Percentiles rank a stretch among this genome's conserved stretches.
Evolutionary conservation across 345 rosid genomes (phyloP).

Genomic region (Gossypium raimondii): DNA sequence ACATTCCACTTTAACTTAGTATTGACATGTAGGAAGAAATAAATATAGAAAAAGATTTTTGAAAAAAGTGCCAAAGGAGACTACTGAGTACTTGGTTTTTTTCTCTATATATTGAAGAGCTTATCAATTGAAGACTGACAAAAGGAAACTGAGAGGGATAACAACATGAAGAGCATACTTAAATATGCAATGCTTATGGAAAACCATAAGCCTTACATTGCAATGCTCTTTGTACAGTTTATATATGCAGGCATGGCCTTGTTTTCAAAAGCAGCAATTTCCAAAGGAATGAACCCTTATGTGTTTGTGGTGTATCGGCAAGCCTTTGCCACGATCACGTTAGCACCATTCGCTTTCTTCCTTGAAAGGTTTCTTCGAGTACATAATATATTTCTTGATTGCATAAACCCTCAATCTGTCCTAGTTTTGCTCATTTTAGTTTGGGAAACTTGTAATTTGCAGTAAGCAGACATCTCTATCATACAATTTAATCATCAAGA

Average conservation of each 20-base stretch:
- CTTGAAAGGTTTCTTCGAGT: conserved; percentile 54
- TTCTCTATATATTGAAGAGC: not conserved
- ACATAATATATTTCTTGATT: not conserved
- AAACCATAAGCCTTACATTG: conserved; percentile 51
- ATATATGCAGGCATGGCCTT: conserved; percentile 79
- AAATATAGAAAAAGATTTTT: not conserved
- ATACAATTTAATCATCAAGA: conserved; percentile 35
- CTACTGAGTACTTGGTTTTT: not conserved
- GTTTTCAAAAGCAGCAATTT: conserved; percentile 68
- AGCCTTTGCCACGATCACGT: conserved; percentile 59
- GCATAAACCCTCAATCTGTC: not conserved
- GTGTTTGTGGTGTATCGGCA: conserved; percentile 78
- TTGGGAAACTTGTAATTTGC: conserved; percentile 18
- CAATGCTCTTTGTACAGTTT: conserved; percentile 56
- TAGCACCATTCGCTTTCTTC: conserved; percentile 70
- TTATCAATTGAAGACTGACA: conserved; percentile 4
- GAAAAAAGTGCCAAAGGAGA: not conserved
- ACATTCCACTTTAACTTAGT: not conserved
- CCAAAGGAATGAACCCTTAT: conserved; percentile 71
- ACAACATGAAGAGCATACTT: conserved; percentile 22
- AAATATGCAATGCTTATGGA: conserved; percentile 18
- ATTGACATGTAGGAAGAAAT: not conserved
- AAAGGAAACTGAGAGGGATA: conserved; percentile 5
- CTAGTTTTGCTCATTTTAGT: not conserved
- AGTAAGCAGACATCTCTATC: conserved; percentile 45